Base-by-base conservation (phyloP, 306 rosid species). In the Vicia faba region DNA sequence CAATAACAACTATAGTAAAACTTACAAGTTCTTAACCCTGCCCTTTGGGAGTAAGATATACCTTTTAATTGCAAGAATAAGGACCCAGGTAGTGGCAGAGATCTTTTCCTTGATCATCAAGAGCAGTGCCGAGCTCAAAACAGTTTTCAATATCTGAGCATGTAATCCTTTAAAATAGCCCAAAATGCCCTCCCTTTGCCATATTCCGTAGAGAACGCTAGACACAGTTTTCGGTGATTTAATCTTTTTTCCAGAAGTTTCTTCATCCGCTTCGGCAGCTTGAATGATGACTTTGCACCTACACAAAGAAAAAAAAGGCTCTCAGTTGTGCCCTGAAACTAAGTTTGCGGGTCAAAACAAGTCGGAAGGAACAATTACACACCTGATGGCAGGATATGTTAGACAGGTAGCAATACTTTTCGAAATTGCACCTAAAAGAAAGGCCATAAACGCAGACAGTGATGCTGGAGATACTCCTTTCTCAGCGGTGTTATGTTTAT, bases 201-300 rank as follows among this genome's bases (percentile, higher is more conserved):
- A 95, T 75, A 95, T 95, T 43, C 89, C 77, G 50, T 7, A 53
- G 65, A 90, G n/a, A 69, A 87, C 82, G 38, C 65, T 78, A 5
- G 84, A 58, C 64, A 91, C 64, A 0, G 99, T 90, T 84, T 85
- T 87, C 20, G 39, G 63, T 8, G 82, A 43, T 74, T 79, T 90
- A 48, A 13, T 68, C 57, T 4, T 68, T 50, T 74, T 39, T 68
- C 78, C 74, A 11, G 79, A 72, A 15, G 63, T 66, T 69, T 72
- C 75, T 29, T 84, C 85, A 20, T 84, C 88, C 16, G 82, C 50
- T 3, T 84, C 91, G 45, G 91, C 89, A 76, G 99, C 95, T 88
- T 95, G 99, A 84, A 95, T 90, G 82, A 90, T 90, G 73, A 95
- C 97, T 88, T 95, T 95, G 81, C 99, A 95, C 95, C 99, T 95